Percentiles rank a stretch among this genome's conserved stretches.
Conservation (phyloP, 1,284 basidiomycete species). For the Naganishia albida region DNA sequence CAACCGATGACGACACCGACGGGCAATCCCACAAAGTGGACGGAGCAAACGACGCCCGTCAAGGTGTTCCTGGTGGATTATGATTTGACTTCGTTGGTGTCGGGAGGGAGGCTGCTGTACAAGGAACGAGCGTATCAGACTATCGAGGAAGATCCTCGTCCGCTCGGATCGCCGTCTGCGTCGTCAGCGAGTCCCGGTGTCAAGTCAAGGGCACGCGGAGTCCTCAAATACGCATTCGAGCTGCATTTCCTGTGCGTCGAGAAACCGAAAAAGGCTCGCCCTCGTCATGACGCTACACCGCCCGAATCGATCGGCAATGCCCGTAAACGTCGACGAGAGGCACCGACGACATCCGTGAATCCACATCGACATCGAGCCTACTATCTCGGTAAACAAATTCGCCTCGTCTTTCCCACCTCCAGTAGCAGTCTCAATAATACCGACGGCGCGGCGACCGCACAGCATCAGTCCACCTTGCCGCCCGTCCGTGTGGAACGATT, state of each 20-base stretch:
- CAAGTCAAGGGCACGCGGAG: conserved; percentile 35
- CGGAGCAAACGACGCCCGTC: conserved; percentile 22
- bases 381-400: conserved; percentile 47
- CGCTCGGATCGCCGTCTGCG: neutral
- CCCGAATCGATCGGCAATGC: neutral
- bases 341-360: conserved; percentile 20
- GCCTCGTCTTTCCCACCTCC: conserved; percentile 46
- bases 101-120: conserved; percentile 47
- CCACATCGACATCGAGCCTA: conserved; percentile 37
- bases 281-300: too few species aligned
- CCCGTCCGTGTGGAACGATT: conserved; percentile 42
- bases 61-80: conserved; percentile 60
- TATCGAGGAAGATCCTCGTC: neutral
- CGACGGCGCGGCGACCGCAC: neutral
- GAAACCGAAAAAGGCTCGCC: conserved; percentile 1
- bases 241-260: conserved; percentile 52
- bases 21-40: neutral
- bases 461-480: conserved; percentile 23
- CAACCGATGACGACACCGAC: conserved; percentile 42
- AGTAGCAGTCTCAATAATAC: conserved; percentile 18
- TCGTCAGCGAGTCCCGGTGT: neutral
- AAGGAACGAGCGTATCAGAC: conserved; percentile 47
- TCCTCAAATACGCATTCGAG: conserved; percentile 54
- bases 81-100: conserved; percentile 53
- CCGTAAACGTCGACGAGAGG: conserved; percentile 6